Base-by-base conservation (phyloP, 257 asterid species). In the Dorcoceras hygrometricum region DNA sequence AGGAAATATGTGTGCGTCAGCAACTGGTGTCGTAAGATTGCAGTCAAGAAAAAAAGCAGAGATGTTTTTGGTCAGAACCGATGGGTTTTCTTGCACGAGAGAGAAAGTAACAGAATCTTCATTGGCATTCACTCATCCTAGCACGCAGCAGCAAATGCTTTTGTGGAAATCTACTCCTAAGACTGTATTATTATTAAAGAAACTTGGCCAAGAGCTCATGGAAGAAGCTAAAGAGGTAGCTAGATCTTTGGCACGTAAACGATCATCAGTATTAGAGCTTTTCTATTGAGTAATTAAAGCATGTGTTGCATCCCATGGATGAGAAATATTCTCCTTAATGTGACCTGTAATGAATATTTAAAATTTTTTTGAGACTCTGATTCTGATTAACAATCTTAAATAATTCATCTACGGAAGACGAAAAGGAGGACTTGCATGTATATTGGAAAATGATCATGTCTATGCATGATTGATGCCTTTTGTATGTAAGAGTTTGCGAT, bases 81-180 rank as follows among this genome's bases (percentile, higher is more conserved):
- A 94, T 81, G 99, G 99, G 36, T 81, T 86, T 79, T 90, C 97
- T 55, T 94, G 99, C 80, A 72, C 87, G 48, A 79, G 99, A 79
- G 99, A 94, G 75, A 94, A 87, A 82, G 99, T 94, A 53, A 90
- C 93, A 20, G 99, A 94, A 76, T 82, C 99, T 78, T 94, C 99
- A 61, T 81, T 94, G 84, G 97, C 95, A 18, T 94, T 94, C 80
- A 87, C 96, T 71, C 97, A 94, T 76, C 97, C 99, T 28, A 88
- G 95, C 80, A 94, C 99, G 48, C 99, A 90, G 83, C 99, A 88
- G 77, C 99, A 94, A 82, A 94, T 87, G 95, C 99, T 94, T 78
- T 67, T 88, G 83, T 94, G 99, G 99, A 88, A 90, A 83, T 94
- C 99, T 70, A 65, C 87, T 11, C 99, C 99, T 0, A 94, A 88